Evolutionary conservation across 345 rosid species (phyloP), one percentile per base, ranked within the genome.

Genomic region (Eucalyptus rudis): DNA sequence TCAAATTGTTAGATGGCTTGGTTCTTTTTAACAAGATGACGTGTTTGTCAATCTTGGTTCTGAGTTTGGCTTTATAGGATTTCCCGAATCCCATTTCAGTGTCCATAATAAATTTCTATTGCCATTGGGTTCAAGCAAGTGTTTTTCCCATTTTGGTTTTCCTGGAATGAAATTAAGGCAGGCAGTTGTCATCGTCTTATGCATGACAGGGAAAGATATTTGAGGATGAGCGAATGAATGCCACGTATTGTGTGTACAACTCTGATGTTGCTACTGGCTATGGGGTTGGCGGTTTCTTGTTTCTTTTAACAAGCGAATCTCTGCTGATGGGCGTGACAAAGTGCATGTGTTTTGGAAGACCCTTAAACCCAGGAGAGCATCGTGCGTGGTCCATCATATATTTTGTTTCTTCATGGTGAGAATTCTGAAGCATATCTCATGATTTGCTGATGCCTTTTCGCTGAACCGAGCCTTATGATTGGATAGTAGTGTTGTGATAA

Each of bases 371-470:
- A 0, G 99, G 99, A 17, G 94, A 94, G 44, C 92, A 96, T 93
- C 96, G 99, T 89, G 98, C 99, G 51, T 98, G 99, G 99, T 92
- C 99, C 66, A 98, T 98, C 88, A 96, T 97, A 88, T 98, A 97
- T 88, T 97, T 97, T 90, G 91, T 94, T 89, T 93, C 97, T 47
- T 95, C 99, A 86, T 96, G 97, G 99, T 98, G 51, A 93, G 96
- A 88, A 89, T 52, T 81, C 58, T 40, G n/a, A 27, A 45, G 58
- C 54, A 15, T 83, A 40, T 33, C 49, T 40, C 27, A 40, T 56
- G 49, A 47, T 86, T 56, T 66, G 81, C 24, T 36, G 81, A 71
- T 10, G 81, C 81, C 81, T 71, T 71, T 36, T 17, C 2, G 13
- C 27, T 20, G 25, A 36, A 76, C 14, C 1, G 27, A 76, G 83